These are phyloP conservation scores for Naganishia vishniacii DNA, from an alignment of 768 basidiomycete genomes.

Conservation along the genomic window DNA sequence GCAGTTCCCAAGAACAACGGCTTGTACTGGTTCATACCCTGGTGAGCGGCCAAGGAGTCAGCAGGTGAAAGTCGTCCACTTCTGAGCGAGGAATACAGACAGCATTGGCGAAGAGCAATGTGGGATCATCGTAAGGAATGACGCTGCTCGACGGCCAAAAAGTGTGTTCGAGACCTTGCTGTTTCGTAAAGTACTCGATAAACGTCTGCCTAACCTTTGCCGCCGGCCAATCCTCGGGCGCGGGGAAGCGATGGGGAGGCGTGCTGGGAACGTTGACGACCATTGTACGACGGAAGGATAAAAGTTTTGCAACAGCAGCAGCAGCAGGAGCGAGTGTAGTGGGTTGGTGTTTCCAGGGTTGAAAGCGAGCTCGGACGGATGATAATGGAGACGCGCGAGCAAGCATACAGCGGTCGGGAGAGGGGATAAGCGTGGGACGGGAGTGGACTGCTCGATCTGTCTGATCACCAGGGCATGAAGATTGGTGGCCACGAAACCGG, in stretches of 20 bases:
- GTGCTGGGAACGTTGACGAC: conserved; percentile 33
- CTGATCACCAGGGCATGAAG: no score
- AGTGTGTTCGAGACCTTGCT: conserved; percentile 62
- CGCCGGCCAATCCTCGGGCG: conserved; percentile 64
- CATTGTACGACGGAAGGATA: conserved; percentile 11
- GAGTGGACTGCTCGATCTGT: no score
- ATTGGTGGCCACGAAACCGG: no score
- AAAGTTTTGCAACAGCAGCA: no score
- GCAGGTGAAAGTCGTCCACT: no score
- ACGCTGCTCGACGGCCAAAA: conserved; percentile 87
- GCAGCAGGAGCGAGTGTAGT: neutral
- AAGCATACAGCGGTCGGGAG: conserved; percentile 1
- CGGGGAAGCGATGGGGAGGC: conserved; percentile 43
- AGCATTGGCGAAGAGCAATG: conserved; percentile 94
- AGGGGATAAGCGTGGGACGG: neutral
- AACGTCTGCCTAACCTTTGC: conserved; percentile 76
- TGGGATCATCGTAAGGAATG: conserved; percentile 96
- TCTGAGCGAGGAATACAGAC: conserved; percentile 53
- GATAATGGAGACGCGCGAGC: neutral
- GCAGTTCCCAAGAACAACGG: conserved; percentile 95
- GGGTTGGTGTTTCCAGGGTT: neutral
- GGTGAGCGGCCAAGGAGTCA: no score
- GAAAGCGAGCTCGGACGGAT: conserved; percentile 17
- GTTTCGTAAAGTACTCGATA: conserved; percentile 74
- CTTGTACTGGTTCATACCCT: conserved; percentile 71